Conservation (phyloP, 108 stramenopile genomes). For the Conticribra guillardii region DNA sequence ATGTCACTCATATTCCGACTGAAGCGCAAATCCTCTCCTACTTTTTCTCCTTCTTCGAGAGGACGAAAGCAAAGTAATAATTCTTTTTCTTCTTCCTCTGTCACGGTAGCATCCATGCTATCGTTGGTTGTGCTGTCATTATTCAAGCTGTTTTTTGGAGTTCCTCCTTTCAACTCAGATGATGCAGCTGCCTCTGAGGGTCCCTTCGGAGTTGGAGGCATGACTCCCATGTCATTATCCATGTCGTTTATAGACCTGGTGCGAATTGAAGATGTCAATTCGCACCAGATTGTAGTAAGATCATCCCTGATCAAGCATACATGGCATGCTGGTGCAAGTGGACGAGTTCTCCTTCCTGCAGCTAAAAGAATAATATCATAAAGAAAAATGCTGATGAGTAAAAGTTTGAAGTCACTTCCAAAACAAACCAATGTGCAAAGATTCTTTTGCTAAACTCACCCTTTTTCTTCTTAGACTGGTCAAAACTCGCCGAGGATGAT, state of each 20-base stretch:
- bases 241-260: slow-evolving; percentile 56
- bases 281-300: slow-evolving; percentile 85
- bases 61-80: slow-evolving; percentile 82
- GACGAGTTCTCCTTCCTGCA: slow-evolving; percentile 49
- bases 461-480: slow-evolving; percentile 45
- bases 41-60: slow-evolving; percentile 71
- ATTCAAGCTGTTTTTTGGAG: slow-evolving; percentile 13
- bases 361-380: slow-evolving; percentile 6
- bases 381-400: slow-evolving; percentile 7
- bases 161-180: background rate
- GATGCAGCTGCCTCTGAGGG: slow-evolving; percentile 1
- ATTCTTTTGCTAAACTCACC: no score
- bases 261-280: slow-evolving; percentile 82
- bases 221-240: slow-evolving; percentile 28
- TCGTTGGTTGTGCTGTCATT: slow-evolving; percentile 11
- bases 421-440: no score
- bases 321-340: slow-evolving; percentile 73
- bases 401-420: background rate
- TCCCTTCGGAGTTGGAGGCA: slow-evolving; percentile 21
- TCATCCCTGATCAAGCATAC: slow-evolving; percentile 79
- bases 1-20: slow-evolving; percentile 17
- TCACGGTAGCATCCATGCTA: background rate
- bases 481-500: slow-evolving; percentile 9
- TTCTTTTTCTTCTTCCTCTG: slow-evolving; percentile 56
- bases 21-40: slow-evolving; percentile 62